Percentiles rank a stretch among this genome's conserved stretches.
Evolutionary conservation across 768 basidiomycete genomes (phyloP).

Genomic region (button mushroom (Agaricus bisporus)): DNA sequence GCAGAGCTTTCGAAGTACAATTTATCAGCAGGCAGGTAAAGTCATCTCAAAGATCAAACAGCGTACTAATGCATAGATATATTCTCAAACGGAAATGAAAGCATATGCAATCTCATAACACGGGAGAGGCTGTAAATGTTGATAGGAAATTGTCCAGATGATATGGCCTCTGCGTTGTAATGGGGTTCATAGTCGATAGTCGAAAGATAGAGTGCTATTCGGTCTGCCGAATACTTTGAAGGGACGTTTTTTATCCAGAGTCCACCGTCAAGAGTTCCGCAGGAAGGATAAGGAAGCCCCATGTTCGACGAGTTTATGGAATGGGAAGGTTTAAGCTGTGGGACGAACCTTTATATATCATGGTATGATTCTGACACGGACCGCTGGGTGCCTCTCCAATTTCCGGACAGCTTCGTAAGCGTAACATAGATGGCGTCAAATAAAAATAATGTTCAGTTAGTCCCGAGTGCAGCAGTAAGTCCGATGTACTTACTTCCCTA

Average conservation of each 20-base stretch:
- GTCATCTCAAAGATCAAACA: background rate
- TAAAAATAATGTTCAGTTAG: too few relatives aligned
- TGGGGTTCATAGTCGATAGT: slow-evolving; percentile 16
- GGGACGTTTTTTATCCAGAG: slow-evolving; percentile 20
- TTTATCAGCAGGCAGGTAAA: background rate
- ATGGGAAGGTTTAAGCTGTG: too few relatives aligned
- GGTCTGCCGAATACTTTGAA: slow-evolving; percentile 17
- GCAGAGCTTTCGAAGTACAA: slow-evolving; percentile 12
- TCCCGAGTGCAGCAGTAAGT: too few relatives aligned
- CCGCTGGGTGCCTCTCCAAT: too few relatives aligned
- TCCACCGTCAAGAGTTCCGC: slow-evolving; percentile 14
- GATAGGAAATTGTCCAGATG: slow-evolving; percentile 16
- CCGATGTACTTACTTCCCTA: too few relatives aligned
- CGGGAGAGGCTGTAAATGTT: slow-evolving; percentile 21
- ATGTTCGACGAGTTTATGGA: background rate
- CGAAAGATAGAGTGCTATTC: slow-evolving; percentile 20
- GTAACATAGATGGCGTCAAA: too few relatives aligned
- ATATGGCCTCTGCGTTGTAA: slow-evolving; percentile 14
- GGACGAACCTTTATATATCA: slow-evolving; percentile 15
- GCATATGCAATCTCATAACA: slow-evolving; percentile 21
- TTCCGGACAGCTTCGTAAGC: too few relatives aligned
- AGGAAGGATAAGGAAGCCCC: background rate
- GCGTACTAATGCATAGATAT: slow-evolving; percentile 33
- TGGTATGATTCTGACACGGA: too few relatives aligned
- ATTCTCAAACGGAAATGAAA: slow-evolving; percentile 33